phyloP scores from a whole-genome alignment of 495 filamentous ascomycete species.

The Pyronema omphalodes region DNA sequence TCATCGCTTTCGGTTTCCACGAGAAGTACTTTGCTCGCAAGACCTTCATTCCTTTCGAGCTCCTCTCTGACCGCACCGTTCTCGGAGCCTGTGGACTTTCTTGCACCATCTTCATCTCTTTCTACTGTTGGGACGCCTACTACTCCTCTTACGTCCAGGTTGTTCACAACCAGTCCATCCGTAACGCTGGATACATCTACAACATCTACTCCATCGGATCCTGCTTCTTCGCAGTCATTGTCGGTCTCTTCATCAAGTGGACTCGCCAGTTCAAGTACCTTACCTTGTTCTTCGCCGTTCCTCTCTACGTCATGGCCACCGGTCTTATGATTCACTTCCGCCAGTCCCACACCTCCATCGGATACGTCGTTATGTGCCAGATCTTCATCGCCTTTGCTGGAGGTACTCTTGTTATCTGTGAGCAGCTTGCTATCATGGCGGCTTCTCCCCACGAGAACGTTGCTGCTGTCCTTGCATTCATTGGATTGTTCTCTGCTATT shows the following conservation, averaged over 20 bases:
- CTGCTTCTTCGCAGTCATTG: constrained; percentile 34
- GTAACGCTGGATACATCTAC: constrained; percentile 34
- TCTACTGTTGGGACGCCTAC: constrained; percentile 44
- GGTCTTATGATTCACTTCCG: constrained; percentile 55
- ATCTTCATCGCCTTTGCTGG: constrained; percentile 60
- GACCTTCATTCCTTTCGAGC: constrained; percentile 40
- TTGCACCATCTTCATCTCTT: constrained; percentile 39
- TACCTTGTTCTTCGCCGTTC: constrained; percentile 39
- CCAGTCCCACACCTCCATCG: constrained; percentile 34
- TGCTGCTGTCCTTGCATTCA: constrained; percentile 45
- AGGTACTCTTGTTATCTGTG: constrained; percentile 38
- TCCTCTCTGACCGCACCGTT: constrained; percentile 43
- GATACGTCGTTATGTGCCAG: constrained; percentile 58
- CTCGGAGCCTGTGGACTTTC: constrained; percentile 40
- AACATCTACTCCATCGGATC: constrained; percentile 35
- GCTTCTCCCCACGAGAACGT: constrained; percentile 45
- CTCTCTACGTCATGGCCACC: constrained; percentile 42
- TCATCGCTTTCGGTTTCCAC: constrained; percentile 41
- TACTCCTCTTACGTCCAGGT: constrained; percentile 46
- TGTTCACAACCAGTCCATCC: constrained; percentile 38
- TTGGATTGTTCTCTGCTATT: constrained; percentile 40
- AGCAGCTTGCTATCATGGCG: constrained; percentile 51
- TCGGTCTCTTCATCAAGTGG: constrained; percentile 36
- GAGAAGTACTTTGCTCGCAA: constrained; percentile 37
- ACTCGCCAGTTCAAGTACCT: constrained; percentile 41